These are phyloP conservation scores for Coniferiporia weirii DNA, from an alignment of 1,284 basidiomycete species.

Conservation along the genomic window DNA sequence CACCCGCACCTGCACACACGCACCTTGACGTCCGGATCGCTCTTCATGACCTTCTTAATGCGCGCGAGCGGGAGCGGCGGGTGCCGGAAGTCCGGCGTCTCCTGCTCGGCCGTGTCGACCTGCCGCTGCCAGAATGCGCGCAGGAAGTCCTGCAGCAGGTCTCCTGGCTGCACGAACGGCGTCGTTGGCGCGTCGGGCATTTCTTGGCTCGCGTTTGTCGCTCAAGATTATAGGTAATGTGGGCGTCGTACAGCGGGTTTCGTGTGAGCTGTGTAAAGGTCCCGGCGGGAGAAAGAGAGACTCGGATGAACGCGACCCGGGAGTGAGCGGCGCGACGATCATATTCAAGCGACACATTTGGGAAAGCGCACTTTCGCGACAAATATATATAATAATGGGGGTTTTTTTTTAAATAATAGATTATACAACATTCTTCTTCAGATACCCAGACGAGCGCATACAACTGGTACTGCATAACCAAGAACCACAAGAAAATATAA, in stretches of 20 bases:
- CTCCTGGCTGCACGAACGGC: conserved; percentile 64
- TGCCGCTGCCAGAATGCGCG: conserved; percentile 82
- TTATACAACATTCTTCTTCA: too few relatives aligned
- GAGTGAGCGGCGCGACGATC: too few relatives aligned
- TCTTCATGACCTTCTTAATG: conserved; percentile 99
- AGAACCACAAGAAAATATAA: too few relatives aligned
- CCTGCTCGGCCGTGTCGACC: conserved; percentile 73
- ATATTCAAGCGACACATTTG: too few relatives aligned
- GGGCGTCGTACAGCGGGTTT: not conserved
- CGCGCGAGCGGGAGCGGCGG: conserved; percentile 84
- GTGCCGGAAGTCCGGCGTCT: conserved; percentile 80
- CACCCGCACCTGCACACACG: conserved; percentile 24
- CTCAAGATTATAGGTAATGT: not conserved
- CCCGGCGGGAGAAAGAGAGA: too few relatives aligned
- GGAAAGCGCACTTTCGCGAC: too few relatives aligned
- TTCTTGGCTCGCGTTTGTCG: not conserved
- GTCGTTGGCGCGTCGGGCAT: conserved; percentile 11
- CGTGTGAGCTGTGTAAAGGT: not conserved
- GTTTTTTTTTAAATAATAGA: too few relatives aligned
- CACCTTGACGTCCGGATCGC: conserved; percentile 92
- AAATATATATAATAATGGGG: too few relatives aligned
- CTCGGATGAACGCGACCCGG: too few relatives aligned
- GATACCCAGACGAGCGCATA: too few relatives aligned
- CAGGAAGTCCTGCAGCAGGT: conserved; percentile 72
- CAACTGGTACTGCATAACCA: too few relatives aligned